Evolutionary conservation across 768 basidiomycete genomes (phyloP), one percentile per base, ranked within the genome.

Genomic region (Strobilomyces echinocephalus): DNA sequence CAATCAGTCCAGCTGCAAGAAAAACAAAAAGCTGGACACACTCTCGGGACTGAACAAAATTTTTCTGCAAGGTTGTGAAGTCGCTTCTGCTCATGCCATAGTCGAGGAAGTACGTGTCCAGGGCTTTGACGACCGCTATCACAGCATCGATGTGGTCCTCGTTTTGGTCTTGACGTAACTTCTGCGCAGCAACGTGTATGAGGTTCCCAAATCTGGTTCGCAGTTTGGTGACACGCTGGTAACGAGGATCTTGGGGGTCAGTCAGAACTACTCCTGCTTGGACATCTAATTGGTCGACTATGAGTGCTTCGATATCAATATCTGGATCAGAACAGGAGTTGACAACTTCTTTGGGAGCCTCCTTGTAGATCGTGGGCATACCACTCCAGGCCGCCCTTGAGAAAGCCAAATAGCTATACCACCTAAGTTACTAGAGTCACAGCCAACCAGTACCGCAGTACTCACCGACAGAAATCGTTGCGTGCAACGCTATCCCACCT

Each of bases 121-220:
- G 84, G 4, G 84, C 85, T 58, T 82, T 83, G 21, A 83, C 79
- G 16, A 91, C 80, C 35, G 76, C 75, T 33, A 90, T 78, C 31
- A 95, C 82, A 5, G 90, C 87, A 66, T 98, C 95, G 41, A 91
- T 87, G 56, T 91, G 88, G 64, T 92, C 89, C 67, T 80, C 82
- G 41, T 79, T 80, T 12, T 76, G 79, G 40, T 79, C 77, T 60
- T 79, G 77, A 35, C 82, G 80, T 36, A 93, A 72, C 15, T 81
- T 75, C 20, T 72, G 74, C 2, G 91, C 84, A 2, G 91, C 91
- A 31, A 72, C 71, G 55, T 88, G 82, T 35, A 90, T 69, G 11
- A 90, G 71, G 34, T 80, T 69, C 4, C 89, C 92, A 59, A 88
- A 88, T 15, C 83, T 79, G 24, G 71, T 63, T 31, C 87, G 82